Evolutionary conservation across 257 asterid genomes (phyloP), one percentile per base, ranked within the genome.

Genomic region (Schizonepeta tenuifolia): DNA sequence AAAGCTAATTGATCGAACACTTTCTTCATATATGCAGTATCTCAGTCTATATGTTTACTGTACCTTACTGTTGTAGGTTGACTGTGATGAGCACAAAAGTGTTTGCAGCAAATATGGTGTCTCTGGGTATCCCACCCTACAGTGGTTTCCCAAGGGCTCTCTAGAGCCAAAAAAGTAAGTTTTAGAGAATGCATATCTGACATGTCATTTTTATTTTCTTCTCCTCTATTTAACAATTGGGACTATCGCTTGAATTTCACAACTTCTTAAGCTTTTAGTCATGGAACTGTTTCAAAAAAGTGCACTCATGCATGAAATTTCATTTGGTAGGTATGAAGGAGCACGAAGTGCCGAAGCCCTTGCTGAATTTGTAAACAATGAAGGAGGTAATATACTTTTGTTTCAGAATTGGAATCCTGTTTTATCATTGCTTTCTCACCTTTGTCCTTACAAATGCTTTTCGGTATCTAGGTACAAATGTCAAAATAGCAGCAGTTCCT

Each of bases 61-160:
- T 21, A 22, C 54, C 57, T 51, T 38, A 41, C 35, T 65, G 2
- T 59, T 84, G 69, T 83, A 89, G 97, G 92, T 89, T 76, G 96
- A 91, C 46, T 91, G 97, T 63, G 97, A 91, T 67, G 96, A 89
- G 83, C 97, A 89, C 17, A 91, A 91, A 84, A 78, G 84, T 24
- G 44, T 89, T 65, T 91, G 97, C 84, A 77, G 86, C 78, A 88
- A 91, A 78, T 89, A 85, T 78, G 97, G 88, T 21, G 97, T 91
- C 57, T 82, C 88, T 83, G 96, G 97, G 40, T 91, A 88, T 69
- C 97, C 97, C 58, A 91, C 97, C 73, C 86, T 91, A 81, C 89
- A 91, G 62, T 91, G 97, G 97, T 91, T 91, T 73, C 96, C 94
- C 46, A 91, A 91, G 81, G 96, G 96, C 44, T 88, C 97, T 79